Evolutionary conservation across 306 rosid species (phyloP), one percentile per base, ranked within the genome.

Genomic region (Glycine latifolia): DNA sequence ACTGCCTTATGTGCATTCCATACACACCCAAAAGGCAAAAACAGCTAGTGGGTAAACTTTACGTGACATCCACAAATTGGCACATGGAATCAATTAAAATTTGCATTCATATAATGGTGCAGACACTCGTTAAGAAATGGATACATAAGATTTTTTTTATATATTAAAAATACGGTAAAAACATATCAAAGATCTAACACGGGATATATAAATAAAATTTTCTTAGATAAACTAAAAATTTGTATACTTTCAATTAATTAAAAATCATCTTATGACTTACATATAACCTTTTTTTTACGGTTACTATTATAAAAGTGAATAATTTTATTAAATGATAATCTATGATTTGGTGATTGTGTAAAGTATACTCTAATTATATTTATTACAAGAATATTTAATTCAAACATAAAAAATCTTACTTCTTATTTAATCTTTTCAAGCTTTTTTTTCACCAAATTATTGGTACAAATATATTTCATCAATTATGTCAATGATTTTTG

Each of bases 11-110:
- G 10, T 3, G 10, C 69, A 39, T 3, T 52, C 61, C 65, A 72
- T 6, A 73, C 33, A 55, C 41, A 73, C 58, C 60, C 55, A 66
- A 44, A 73, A 78, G 49, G 55, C 55, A 72, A 35, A 66, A 58
- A 10, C 50, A 73, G 7, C 77, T 37, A 37, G 52, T 74, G 81
- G 69, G 20, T 67, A 55, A 65, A 81, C 74, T 73, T 73, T 83
- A 71, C 13, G 58, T 35, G 26, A 71, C 4, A 12, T 47, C 80
- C 59, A 67, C 68, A 79, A 68, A 75, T 44, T 73, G 35, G 35
- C 72, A 72, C 62, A 13, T 4, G 8, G 6, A 73, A 84, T 2
- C 56, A 56, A 47, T 67, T 71, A 56, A 3, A 17, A 41, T 44
- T 33, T 10, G 11, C 65, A 78, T 48, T 54, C 65, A 46, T 16